A percentile compares a stretch with the other conserved stretches of the same genome.
phyloP scores from a whole-genome alignment of 169 alveolate genomes.

The Cyclospora cayetanensis region DNA sequence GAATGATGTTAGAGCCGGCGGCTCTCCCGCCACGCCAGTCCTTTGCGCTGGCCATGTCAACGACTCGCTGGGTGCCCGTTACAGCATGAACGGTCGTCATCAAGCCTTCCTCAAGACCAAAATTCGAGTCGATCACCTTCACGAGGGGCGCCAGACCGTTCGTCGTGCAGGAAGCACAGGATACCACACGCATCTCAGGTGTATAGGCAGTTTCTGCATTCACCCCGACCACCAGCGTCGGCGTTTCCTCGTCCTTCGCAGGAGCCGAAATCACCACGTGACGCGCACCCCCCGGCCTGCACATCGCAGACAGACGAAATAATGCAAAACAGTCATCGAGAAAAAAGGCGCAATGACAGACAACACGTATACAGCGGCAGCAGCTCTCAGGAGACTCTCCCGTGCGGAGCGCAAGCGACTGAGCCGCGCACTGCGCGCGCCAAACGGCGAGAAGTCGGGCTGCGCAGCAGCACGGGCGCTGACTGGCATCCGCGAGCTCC shows the following conservation, averaged over 20 bases:
- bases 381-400: neutral
- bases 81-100: conserved; percentile 99
- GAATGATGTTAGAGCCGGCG: conserved; percentile 97
- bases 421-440: no score
- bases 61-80: conserved; percentile 98
- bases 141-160: conserved; percentile 99
- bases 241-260: conserved; percentile 97
- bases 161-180: conserved; percentile 99
- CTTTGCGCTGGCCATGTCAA: conserved; percentile 98
- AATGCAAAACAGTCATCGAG: neutral
- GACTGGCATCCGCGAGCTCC: no score
- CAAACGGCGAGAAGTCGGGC: neutral
- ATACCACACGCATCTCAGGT: conserved; percentile 90
- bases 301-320: no score
- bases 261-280: conserved; percentile 97
- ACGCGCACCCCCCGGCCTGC: conserved; percentile 93
- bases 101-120: conserved; percentile 98
- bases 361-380: conserved; percentile 88
- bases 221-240: conserved; percentile 97
- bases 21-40: conserved; percentile 99
- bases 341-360: neutral
- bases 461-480: no score
- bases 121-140: conserved; percentile 95
- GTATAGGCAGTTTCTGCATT: conserved; percentile 93
- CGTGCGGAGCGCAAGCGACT: neutral